Evolutionary conservation across 306 rosid species (phyloP).

Genomic region (Gillenia trifoliata): DNA sequence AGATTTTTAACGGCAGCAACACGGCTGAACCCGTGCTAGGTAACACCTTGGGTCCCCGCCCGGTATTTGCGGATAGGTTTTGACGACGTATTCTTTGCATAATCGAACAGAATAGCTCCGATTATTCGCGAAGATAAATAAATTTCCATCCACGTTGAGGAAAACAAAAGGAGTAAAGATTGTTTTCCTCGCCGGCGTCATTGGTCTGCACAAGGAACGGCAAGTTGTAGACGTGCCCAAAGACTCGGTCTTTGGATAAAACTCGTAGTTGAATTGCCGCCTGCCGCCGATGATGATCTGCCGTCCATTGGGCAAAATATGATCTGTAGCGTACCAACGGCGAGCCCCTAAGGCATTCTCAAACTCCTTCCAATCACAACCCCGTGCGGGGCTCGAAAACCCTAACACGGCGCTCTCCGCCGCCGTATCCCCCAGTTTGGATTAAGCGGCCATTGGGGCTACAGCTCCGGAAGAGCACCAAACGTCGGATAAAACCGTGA

Average conservation of each 20-base stretch:
- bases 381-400: constrained; percentile 26
- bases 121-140: constrained; percentile 60
- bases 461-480: constrained; percentile 82
- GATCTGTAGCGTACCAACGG: constrained; percentile 63
- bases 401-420: constrained; percentile 40
- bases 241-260: constrained; percentile 29
- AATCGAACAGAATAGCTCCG: constrained; percentile 51
- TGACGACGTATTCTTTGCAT: constrained; percentile 25
- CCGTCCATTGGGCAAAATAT: constrained; percentile 48
- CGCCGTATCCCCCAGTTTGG: constrained; percentile 72
- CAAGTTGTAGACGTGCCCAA: not conserved
- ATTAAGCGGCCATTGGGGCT: constrained; percentile 36
- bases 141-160: constrained; percentile 50
- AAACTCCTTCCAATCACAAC: constrained; percentile 46
- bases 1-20: constrained; percentile 44
- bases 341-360: constrained; percentile 3
- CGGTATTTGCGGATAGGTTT: constrained; percentile 42
- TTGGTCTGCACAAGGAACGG: constrained; percentile 40
- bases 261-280: constrained; percentile 49
- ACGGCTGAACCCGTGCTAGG: constrained; percentile 70
- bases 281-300: constrained; percentile 58
- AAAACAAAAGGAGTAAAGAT: constrained; percentile 67
- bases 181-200: constrained; percentile 36
- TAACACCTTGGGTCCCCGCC: constrained; percentile 63
- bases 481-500: constrained; percentile 51